phyloP scores from a whole-genome alignment of 345 rosid species.

The Eucalyptus shirleyi region DNA sequence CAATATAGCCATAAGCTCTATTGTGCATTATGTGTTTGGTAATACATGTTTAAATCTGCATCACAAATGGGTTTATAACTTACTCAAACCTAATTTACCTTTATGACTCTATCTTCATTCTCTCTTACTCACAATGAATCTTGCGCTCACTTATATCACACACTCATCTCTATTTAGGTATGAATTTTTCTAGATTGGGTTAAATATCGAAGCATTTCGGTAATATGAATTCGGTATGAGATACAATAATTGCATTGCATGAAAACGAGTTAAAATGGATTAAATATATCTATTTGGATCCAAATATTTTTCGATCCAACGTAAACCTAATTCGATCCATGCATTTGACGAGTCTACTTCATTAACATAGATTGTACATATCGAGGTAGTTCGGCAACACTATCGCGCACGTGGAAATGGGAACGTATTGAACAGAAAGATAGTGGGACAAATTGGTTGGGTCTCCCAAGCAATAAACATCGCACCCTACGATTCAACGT shows the following conservation, averaged over 20 bases:
- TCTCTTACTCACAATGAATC: background rate
- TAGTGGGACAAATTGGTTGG: background rate
- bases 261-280: too few relatives aligned
- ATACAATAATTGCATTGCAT: too few relatives aligned
- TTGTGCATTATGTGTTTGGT: too few relatives aligned
- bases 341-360: too few relatives aligned
- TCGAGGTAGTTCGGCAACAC: background rate
- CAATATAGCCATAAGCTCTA: background rate
- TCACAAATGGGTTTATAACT: too few relatives aligned
- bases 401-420: background rate
- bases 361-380: background rate
- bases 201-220: too few relatives aligned
- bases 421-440: background rate
- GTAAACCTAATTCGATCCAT: too few relatives aligned
- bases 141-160: background rate
- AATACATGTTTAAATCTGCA: too few relatives aligned
- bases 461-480: background rate
- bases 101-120: background rate
- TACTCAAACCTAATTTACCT: background rate
- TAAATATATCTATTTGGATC: too few relatives aligned
- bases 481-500: background rate
- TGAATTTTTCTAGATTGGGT: too few relatives aligned
- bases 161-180: background rate
- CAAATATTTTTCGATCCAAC: accelerated
- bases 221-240: too few relatives aligned